Evolutionary conservation across 2,329 filamentous ascomycete species (phyloP).

Genomic region (Penicillium paneum): DNA sequence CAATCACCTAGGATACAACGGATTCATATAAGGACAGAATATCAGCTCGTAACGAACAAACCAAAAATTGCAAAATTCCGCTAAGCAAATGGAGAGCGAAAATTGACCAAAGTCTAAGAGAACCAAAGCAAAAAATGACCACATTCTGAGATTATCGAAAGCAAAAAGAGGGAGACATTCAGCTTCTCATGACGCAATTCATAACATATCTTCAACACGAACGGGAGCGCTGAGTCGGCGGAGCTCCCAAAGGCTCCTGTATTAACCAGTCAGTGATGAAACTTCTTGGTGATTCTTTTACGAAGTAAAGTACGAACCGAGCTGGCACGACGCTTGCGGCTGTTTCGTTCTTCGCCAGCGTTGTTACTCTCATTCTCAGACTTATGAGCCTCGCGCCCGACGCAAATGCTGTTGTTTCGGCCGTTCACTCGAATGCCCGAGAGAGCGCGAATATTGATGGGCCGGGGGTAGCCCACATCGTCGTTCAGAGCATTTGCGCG

Average conservation of each 20-base stretch:
- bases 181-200: neutral
- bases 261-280: neutral
- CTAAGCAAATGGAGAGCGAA: neutral
- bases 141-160: neutral
- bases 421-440: slow-evolving; percentile 27
- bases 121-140: neutral
- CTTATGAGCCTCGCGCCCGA: neutral
- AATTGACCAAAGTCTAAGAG: neutral
- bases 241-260: slow-evolving; percentile 1
- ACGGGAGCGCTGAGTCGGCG: neutral
- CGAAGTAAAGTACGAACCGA: neutral
- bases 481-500: slow-evolving; percentile 1
- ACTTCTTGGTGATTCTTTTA: neutral
- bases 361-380: neutral
- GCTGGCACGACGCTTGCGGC: slow-evolving; percentile 3
- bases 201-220: neutral
- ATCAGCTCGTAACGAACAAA: neutral
- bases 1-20: neutral
- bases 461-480: neutral
- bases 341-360: neutral
- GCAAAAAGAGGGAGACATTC: neutral
- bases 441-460: slow-evolving; percentile 17
- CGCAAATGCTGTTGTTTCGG: neutral
- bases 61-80: neutral
- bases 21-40: neutral